phyloP scores from a whole-genome alignment of 345 rosid species.

The Microcos paniculata region DNA sequence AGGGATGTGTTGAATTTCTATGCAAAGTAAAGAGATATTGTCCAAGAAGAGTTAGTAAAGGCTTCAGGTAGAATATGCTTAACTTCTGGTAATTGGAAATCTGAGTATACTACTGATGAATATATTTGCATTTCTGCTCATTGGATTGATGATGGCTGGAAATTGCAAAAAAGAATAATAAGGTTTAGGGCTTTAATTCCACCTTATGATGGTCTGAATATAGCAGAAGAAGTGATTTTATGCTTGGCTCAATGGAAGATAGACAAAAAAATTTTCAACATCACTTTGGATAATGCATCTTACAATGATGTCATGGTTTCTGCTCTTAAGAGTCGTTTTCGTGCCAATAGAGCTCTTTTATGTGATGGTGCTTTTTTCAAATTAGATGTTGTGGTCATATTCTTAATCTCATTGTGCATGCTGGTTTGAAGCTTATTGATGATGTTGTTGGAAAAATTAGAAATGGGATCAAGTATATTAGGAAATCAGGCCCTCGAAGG shows the following conservation, averaged over 20 bases:
- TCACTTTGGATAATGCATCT: not conserved
- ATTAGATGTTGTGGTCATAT: not conserved
- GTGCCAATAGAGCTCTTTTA: not conserved
- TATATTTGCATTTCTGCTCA: not conserved
- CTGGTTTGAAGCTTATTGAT: not conserved
- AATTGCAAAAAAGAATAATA: not conserved
- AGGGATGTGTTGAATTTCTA: not conserved
- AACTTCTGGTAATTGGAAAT: not conserved
- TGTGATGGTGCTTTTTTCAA: not conserved
- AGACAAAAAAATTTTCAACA: not conserved
- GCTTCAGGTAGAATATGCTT: not conserved
- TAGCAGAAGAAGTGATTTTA: not conserved
- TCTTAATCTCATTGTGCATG: not conserved
- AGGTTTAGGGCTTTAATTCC: not conserved
- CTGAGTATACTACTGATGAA: not conserved
- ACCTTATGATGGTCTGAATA: not conserved
- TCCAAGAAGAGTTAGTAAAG: not conserved
- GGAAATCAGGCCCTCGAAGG: not conserved
- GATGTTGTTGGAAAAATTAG: not conserved
- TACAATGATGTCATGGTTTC: not conserved
- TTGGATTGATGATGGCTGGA: not conserved
- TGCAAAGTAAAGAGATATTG: not conserved
- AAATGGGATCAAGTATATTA: not conserved
- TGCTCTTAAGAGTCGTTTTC: not conserved
- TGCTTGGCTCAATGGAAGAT: not conserved